Percentiles rank a stretch among this genome's conserved stretches.
Conservation (phyloP, 371 early-diverging fungal genomes). For the Parasitella parasitica region DNA sequence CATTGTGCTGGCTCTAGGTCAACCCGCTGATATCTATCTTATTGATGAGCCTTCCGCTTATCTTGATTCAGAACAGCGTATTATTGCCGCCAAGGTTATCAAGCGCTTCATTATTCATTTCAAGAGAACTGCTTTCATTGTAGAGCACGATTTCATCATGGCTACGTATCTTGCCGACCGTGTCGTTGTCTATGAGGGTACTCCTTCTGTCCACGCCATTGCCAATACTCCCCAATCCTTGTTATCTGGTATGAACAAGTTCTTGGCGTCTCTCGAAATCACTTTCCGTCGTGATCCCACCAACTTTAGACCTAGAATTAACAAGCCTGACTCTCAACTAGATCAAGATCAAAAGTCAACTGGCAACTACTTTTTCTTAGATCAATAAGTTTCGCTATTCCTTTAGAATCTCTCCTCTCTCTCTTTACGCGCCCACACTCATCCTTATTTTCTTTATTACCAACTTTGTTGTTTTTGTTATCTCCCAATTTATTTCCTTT, state of each 20-base stretch:
- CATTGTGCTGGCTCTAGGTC: conserved; percentile 93
- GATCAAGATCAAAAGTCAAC: conserved; percentile 98
- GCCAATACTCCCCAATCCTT: conserved; percentile 91
- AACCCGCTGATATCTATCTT: conserved; percentile 98
- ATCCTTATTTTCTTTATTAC: neutral
- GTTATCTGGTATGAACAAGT: conserved; percentile 97
- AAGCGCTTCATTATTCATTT: conserved; percentile 98
- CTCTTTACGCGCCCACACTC: neutral
- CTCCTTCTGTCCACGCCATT: conserved; percentile 85
- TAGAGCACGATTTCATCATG: conserved; percentile 99
- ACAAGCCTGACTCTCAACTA: conserved; percentile 96
- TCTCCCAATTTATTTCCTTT: neutral
- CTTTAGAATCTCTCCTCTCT: neutral
- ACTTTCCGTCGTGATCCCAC: conserved; percentile 99
- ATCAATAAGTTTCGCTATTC: conserved; percentile 46
- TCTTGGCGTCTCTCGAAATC: conserved; percentile 94
- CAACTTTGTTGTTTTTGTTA: neutral
- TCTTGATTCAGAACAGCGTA: conserved; percentile 99
- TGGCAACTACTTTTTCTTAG: conserved; percentile 95
- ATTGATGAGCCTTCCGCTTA: conserved; percentile 99
- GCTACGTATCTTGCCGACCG: conserved; percentile 99
- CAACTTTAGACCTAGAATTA: conserved; percentile 99
- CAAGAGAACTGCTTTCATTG: conserved; percentile 99
- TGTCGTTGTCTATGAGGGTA: conserved; percentile 98
- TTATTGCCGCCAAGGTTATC: conserved; percentile 98